Base-by-base conservation (phyloP, 2,329 filamentous ascomycete genomes). In the Pseudogymnoascus sp. region DNA sequence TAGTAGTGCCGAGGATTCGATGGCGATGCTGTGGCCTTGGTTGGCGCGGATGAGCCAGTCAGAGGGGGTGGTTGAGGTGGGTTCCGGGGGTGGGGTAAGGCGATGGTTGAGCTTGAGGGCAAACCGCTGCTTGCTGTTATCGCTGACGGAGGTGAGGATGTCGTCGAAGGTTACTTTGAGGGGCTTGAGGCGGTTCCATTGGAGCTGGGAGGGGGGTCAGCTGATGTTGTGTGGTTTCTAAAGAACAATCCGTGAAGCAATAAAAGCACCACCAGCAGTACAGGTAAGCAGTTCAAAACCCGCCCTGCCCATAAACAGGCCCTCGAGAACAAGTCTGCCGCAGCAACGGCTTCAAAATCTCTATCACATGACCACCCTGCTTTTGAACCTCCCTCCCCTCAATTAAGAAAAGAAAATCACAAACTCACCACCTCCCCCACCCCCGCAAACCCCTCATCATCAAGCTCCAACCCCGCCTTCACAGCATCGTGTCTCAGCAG, bases 41-140 rank as follows among this genome's bases (percentile, higher is more conserved):
- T 95, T 96, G 28, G 94, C 94, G 70, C 94, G 91, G 76, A 99
- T 97, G 33, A 95, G 81, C 78, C 87, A 97, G 60, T 88, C 78
- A 14, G 73, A 68, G 6, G 69, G 65, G 44, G 66, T 67, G 28
- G 66, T 65, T 4, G 71, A 72, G 0, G n/a, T n/a, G n/a, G n/a
- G n/a, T n/a, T 68, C 67, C 33, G 63, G 70, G 63, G 67, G 60
- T 8, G 67, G 68, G 21, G 67, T 25, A n/a, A 71, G 65, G 3
- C 67, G 53, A 12, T 73, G 70, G 66, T 77, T 82, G 53, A 83
- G 83, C 62, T 91, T 87, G 71, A 97, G 80, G 1, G 86, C 84
- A 78, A 95, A 99, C 40, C 94, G 89, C 75, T 97, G 89, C 78
- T 99, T 99, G 71, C 93, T 90, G 72, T 91, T 95, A 59, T 83